These are phyloP conservation scores for Trametes elegans DNA, from an alignment of 768 basidiomycete genomes.

Conservation along the genomic window DNA sequence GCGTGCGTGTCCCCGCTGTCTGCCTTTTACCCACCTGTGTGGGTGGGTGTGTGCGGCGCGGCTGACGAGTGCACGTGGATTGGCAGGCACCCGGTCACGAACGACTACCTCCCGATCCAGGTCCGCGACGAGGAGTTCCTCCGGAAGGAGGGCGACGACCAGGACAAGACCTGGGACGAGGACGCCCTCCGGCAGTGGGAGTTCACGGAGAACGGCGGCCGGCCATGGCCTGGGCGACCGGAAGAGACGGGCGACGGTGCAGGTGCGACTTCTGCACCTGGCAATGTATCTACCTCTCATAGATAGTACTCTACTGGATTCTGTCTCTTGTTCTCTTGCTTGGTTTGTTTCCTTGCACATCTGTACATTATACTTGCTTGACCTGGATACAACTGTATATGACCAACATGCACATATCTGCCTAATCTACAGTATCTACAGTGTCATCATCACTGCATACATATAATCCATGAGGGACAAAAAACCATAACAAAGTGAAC, in stretches of 20 bases:
- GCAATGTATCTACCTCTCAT: no score
- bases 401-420: not conserved
- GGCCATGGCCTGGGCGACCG: constrained; percentile 34
- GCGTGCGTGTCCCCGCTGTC: constrained; percentile 32
- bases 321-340: constrained; percentile 5
- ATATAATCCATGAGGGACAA: not conserved
- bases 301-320: not conserved
- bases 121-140: constrained; percentile 40
- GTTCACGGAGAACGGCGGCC: constrained; percentile 38
- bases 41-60: not conserved
- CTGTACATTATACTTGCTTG: not conserved
- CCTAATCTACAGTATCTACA: not conserved
- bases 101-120: constrained; percentile 49
- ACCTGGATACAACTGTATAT: not conserved
- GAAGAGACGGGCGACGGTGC: not conserved
- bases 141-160: constrained; percentile 35
- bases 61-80: not conserved
- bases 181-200: constrained; percentile 46
- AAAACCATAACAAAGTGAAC: constrained; percentile 4
- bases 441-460: not conserved
- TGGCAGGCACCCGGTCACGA: constrained; percentile 48
- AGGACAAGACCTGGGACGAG: constrained; percentile 49
- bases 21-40: no score
- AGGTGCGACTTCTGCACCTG: not conserved
- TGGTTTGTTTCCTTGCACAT: not conserved